phyloP scores from a whole-genome alignment of 495 filamentous ascomycete genomes.

The Penicillium pulvis region DNA sequence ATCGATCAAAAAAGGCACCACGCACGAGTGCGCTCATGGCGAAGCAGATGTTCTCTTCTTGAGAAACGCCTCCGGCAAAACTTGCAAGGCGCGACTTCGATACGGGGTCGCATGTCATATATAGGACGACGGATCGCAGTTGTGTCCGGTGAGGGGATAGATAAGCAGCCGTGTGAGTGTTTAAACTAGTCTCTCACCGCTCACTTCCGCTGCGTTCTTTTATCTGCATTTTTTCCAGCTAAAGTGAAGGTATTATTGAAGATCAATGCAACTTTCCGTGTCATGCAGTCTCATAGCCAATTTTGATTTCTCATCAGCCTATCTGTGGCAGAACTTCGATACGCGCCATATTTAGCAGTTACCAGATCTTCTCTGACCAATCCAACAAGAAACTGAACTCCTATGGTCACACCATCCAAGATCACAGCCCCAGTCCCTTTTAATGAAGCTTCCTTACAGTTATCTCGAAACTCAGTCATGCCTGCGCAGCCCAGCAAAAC shows the following conservation, averaged over 20 bases:
- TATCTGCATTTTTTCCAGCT: background rate
- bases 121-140: background rate
- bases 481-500: slow-evolving; percentile 11
- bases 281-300: slow-evolving; percentile 9
- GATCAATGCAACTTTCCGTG: background rate
- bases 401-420: slow-evolving; percentile 9
- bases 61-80: slow-evolving; percentile 10
- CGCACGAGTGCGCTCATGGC: slow-evolving; percentile 9
- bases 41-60: slow-evolving; percentile 10
- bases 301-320: slow-evolving; percentile 3
- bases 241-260: background rate
- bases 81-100: slow-evolving; percentile 11
- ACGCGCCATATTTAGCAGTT: slow-evolving; percentile 10
- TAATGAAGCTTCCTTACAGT: slow-evolving; percentile 3
- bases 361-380: slow-evolving; percentile 5
- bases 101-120: slow-evolving; percentile 6
- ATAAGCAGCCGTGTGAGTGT: background rate
- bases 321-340: slow-evolving; percentile 1
- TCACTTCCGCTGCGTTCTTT: background rate
- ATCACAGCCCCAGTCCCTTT: slow-evolving; percentile 6
- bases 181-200: background rate
- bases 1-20: background rate
- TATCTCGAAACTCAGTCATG: slow-evolving; percentile 8
- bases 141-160: background rate
- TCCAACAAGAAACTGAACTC: slow-evolving; percentile 10